These are phyloP conservation scores for Craspedostauros australis DNA, from an alignment of 108 stramenopile genomes.

Conservation along the genomic window DNA sequence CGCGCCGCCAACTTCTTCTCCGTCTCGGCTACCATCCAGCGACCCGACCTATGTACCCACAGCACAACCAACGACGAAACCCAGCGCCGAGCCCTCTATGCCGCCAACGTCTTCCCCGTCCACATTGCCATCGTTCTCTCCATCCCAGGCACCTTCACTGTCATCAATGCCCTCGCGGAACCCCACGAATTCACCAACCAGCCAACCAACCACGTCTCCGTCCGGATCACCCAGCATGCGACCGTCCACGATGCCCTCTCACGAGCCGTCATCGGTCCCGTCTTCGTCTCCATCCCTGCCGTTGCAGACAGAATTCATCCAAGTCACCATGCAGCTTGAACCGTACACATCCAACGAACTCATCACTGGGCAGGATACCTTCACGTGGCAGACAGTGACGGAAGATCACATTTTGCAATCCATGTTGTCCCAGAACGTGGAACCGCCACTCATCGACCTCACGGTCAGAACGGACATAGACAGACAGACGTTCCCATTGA, in stretches of 20 bases:
- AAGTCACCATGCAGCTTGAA: neutral
- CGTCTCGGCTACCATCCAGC: too few species aligned
- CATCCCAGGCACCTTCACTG: constrained; percentile 6
- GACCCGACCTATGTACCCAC: too few species aligned
- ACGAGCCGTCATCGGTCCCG: neutral
- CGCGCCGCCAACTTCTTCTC: too few species aligned
- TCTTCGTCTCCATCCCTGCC: constrained; percentile 14
- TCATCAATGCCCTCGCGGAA: neutral
- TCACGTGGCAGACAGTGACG: neutral
- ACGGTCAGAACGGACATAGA: constrained; percentile 1
- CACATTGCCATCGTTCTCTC: neutral
- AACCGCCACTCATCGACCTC: neutral
- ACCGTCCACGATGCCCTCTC: neutral
- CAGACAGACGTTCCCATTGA: neutral
- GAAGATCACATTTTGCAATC: neutral
- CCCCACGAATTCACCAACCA: neutral
- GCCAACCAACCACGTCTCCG: neutral
- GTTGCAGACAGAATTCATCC: neutral
- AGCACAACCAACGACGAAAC: neutral
- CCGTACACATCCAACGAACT: neutral
- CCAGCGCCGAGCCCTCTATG: neutral
- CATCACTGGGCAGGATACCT: neutral
- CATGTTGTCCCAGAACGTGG: neutral
- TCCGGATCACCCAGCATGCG: neutral
- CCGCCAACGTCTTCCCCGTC: neutral